Evolutionary conservation across 148 eudicot species (phyloP).

Genomic region (Drosera capensis): DNA sequence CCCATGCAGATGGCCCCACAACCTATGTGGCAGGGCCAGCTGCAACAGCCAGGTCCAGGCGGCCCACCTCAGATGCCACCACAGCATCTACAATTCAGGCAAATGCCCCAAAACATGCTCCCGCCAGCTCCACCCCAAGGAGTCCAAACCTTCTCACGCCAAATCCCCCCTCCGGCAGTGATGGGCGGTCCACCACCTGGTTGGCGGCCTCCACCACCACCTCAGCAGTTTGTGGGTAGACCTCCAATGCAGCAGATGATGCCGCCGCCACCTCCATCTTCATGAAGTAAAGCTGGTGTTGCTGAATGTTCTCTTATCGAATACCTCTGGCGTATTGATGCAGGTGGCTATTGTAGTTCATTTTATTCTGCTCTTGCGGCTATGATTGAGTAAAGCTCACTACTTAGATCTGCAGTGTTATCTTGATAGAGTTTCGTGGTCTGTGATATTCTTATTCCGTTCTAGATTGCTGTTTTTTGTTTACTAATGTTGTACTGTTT

Average conservation of each 20-base stretch:
- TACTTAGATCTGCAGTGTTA: no score
- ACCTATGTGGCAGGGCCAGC: slow-evolving; percentile 59
- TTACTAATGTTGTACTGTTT: no score
- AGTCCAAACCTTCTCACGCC: slow-evolving; percentile 20
- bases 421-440: no score
- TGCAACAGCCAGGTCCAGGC: slow-evolving; percentile 25
- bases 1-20: slow-evolving; percentile 43
- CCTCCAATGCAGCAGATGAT: slow-evolving; percentile 49
- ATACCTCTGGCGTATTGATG: no score
- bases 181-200: slow-evolving; percentile 34
- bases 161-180: slow-evolving; percentile 35
- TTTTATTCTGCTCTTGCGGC: no score
- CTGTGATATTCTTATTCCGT: no score
- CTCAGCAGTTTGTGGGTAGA: slow-evolving; percentile 41
- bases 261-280: slow-evolving; percentile 47
- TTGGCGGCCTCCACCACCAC: slow-evolving; percentile 53
- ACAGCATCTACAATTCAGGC: slow-evolving; percentile 43
- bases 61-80: slow-evolving; percentile 33
- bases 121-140: slow-evolving; percentile 48
- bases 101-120: slow-evolving; percentile 49
- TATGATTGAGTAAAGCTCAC: no score
- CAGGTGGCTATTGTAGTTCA: no score
- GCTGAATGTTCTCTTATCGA: no score
- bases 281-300: no score
- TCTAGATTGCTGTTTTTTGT: no score